Percentiles rank a stretch among this genome's conserved stretches.
phyloP scores from a whole-genome alignment of 2,329 filamentous ascomycete species.

The Hortaea werneckii region DNA sequence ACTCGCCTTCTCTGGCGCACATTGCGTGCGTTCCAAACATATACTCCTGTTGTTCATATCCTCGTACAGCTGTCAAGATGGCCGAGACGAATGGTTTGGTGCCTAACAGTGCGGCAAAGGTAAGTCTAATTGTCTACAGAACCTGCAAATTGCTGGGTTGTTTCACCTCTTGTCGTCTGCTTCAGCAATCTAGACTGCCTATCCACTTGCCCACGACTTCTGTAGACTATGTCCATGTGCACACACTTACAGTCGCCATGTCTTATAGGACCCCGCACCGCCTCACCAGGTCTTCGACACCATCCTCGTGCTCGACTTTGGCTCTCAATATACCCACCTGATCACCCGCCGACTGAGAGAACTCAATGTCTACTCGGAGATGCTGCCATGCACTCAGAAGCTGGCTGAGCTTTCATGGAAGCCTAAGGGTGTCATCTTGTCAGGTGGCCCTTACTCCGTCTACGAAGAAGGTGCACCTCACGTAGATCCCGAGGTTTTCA shows the following conservation, averaged over 20 bases:
- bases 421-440: constrained; percentile 75
- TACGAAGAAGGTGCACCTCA: constrained; percentile 71
- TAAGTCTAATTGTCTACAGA: not conserved
- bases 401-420: constrained; percentile 64
- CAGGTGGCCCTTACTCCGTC: constrained; percentile 65
- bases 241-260: not conserved
- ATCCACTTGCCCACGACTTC: too few species aligned
- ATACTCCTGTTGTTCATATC: too few species aligned
- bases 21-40: not conserved
- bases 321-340: constrained; percentile 62
- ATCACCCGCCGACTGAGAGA: constrained; percentile 66
- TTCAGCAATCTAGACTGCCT: too few species aligned
- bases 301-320: constrained; percentile 63
- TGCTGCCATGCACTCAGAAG: constrained; percentile 81
- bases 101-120: constrained; percentile 25
- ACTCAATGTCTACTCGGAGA: constrained; percentile 75
- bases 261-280: constrained; percentile 25
- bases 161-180: too few species aligned
- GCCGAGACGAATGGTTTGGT: constrained; percentile 17
- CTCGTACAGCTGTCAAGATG: constrained; percentile 9
- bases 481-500: constrained; percentile 72
- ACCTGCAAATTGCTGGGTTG: too few species aligned
- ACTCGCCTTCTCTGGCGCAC: not conserved
- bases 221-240: not conserved
- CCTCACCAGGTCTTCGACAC: constrained; percentile 51